Evolutionary conservation across 371 early-diverging fungal species (phyloP), one percentile per base, ranked within the genome.

Genomic region (Mucor sp.): DNA sequence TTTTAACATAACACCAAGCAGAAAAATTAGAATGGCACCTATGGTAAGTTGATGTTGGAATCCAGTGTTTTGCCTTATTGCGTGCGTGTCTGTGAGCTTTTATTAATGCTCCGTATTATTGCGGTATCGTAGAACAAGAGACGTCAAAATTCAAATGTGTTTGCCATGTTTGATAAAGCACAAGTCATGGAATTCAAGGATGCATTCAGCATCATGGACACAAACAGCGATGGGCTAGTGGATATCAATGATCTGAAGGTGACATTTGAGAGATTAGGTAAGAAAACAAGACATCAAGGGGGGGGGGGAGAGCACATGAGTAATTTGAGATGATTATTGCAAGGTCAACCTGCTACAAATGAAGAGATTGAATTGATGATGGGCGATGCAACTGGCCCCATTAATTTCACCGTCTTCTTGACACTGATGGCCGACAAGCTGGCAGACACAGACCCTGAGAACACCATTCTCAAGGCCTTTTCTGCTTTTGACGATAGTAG

Each of bases 131-230:
- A 72, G 73, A 71, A 62, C 48, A 74, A 70, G 43, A 90, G 89
- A 62, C 92, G 99, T 62, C 97, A 99, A 75, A 97, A 95, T 86
- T 97, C 98, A 25, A 99, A 99, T 78, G 98, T 99, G 27, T 99
- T 99, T 83, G 95, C 95, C 53, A 97, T 98, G 89, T 97, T 99
- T 80, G 97, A 97, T 74, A 95, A 97, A 66, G 90, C 93, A 62
- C 98, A 99, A 79, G 96, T 99, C 56, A 91, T 89, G 64, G 95
- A 96, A 74, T 94, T 98, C 77, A 94, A 95, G 75, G 97, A 98
- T 73, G 96, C 95, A 30, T 99, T 99, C 78, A 91, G 92, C 33
- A 88, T 97, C 66, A 90, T 98, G 74, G 99, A 97, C 70, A 91
- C 90, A 67, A 94, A 97, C 71, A 85, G 88, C 5, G 97, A 97